A percentile compares a stretch with the other conserved stretches of the same genome.
Conservation (phyloP, 202 grass and related monocot genomes). For the Eragrostis tef region DNA sequence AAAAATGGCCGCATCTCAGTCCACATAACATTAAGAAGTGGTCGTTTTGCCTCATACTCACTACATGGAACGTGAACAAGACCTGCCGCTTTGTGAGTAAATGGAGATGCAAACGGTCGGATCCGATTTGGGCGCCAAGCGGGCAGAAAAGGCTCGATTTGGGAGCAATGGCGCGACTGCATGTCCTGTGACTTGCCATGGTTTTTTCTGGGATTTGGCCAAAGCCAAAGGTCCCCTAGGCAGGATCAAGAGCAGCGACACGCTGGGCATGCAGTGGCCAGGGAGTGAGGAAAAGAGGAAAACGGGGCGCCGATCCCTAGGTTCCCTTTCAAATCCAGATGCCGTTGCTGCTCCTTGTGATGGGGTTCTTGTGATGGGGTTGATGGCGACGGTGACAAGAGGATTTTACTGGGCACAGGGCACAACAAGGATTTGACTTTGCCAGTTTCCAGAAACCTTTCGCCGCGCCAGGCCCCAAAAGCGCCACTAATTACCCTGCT, state of each 20-base stretch:
- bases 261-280: background rate
- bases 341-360: background rate
- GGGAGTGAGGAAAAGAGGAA: background rate
- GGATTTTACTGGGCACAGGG: background rate
- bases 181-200: conserved; percentile 25
- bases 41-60: background rate
- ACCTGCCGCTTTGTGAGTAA: background rate
- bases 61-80: background rate
- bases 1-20: background rate
- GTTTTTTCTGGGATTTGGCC: background rate
- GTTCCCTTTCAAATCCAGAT: background rate
- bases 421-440: conserved; percentile 38
- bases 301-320: background rate
- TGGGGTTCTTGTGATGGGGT: background rate
- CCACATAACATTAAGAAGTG: background rate
- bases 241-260: background rate
- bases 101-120: background rate
- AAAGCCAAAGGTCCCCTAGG: too few relatives aligned
- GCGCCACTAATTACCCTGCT: conserved; percentile 39
- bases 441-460: conserved; percentile 52
- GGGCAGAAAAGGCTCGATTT: background rate
- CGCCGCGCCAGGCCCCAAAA: conserved; percentile 37
- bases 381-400: background rate
- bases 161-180: background rate
- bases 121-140: conserved; percentile 1